Evolutionary conservation across 306 rosid genomes (phyloP), one percentile per base, ranked within the genome.

Genomic region (Cicer arietinum): DNA sequence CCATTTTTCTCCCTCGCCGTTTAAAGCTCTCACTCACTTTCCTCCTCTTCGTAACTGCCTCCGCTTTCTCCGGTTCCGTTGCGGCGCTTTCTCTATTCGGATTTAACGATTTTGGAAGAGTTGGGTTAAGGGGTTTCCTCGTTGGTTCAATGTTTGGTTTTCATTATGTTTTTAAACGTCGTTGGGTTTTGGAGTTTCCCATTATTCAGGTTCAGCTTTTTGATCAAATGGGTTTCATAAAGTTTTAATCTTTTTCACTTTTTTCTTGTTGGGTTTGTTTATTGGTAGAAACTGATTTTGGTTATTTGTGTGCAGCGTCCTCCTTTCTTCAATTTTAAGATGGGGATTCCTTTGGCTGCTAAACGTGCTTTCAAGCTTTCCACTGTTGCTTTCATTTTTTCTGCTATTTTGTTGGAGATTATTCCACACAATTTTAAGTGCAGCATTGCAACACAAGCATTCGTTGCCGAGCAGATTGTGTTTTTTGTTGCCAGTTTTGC

Each of bases 301-400:
- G 66, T 5, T 80, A 61, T 69, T 25, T 68, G 59, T 68, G 75
- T 84, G 48, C 92, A 94, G 99, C 95, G 99, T 45, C 89, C 91
- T 51, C 98, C 98, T 2, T 92, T 87, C 79, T 92, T 88, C 86
- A 95, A 94, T 85, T 92, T 92, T 86, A 95, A 95, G 86, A 92
- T 95, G 99, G 96, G 93, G 39, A 60, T 92, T 42, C 98, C 89
- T 37, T 79, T 80, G 0, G 98, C 97, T 73, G 67, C 80, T 53
- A 71, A 80, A n/a, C 73, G 80, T 44, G 92, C 96, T 53, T 82
- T 89, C 6, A 86, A 82, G 90, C 96, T 92, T 74, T 86, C 97
- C 12, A 43, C 44, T 56, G 78, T 86, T n/a, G 93, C 89, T 63
- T 85, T 68, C 70, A 30, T 86, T 1, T 77, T 90, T 45, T 91